A percentile compares a stretch with the other conserved stretches of the same genome.
phyloP scores from a whole-genome alignment of 2,329 filamentous ascomycete genomes.

The Penicillium corylophilum region DNA sequence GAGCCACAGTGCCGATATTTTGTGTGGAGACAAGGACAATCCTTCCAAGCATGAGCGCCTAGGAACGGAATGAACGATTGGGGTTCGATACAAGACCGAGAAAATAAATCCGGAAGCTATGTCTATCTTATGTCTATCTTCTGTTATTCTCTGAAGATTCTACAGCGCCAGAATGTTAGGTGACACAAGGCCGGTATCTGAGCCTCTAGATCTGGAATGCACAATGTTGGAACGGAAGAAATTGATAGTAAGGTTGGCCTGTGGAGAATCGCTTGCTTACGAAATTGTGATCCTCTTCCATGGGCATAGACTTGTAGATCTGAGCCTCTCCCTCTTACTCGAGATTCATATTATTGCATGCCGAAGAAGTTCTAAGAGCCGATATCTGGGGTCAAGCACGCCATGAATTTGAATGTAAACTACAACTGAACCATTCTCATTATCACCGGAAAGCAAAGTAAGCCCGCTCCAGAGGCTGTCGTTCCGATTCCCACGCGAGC shows the following conservation, averaged over 20 bases:
- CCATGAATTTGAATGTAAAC: not conserved
- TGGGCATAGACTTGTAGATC: not conserved
- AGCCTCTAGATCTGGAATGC: too few species aligned
- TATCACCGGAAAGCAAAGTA: conserved; percentile 56
- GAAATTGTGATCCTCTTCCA: not conserved
- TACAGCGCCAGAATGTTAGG: too few species aligned
- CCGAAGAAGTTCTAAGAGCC: not conserved
- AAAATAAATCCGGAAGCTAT: too few species aligned
- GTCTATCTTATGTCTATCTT: too few species aligned
- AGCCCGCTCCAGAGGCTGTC: conserved; percentile 66
- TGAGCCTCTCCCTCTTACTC: not conserved
- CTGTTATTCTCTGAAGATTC: too few species aligned
- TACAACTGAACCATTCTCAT: not conserved
- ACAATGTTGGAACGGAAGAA: not conserved
- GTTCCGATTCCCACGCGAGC: conserved; percentile 88
- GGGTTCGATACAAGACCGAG: too few species aligned
- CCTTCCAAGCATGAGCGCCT: too few species aligned
- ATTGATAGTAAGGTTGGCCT: not conserved
- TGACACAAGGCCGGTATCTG: too few species aligned
- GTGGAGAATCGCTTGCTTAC: not conserved
- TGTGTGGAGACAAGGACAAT: too few species aligned
- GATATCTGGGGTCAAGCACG: not conserved
- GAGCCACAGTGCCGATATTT: too few species aligned
- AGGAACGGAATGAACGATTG: too few species aligned
- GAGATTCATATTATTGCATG: not conserved